These are phyloP conservation scores for Chytridium lagenaria DNA, from an alignment of 371 early-diverging fungal genomes.

Conservation along the genomic window DNA sequence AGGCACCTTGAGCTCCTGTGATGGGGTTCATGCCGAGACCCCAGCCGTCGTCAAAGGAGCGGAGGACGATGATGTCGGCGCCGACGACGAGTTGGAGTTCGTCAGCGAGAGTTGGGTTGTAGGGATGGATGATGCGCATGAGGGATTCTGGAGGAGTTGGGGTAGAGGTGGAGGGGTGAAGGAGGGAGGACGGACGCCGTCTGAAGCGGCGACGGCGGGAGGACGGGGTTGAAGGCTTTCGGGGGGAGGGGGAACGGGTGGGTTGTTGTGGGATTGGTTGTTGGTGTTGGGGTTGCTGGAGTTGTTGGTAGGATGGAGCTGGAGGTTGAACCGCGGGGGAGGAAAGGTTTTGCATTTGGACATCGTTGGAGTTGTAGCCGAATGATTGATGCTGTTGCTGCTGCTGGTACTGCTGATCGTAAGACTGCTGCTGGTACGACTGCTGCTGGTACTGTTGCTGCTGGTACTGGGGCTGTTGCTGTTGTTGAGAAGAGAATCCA, in stretches of 20 bases:
- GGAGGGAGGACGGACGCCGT: background rate
- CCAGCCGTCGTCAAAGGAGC: slow-evolving; percentile 59
- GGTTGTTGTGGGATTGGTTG: slow-evolving; percentile 9
- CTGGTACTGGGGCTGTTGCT: background rate
- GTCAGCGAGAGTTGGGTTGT: slow-evolving; percentile 47
- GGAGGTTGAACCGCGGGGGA: background rate
- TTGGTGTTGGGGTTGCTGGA: too few species aligned
- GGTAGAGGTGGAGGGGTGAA: background rate
- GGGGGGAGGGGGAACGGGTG: background rate
- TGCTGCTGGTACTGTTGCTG: slow-evolving; percentile 15
- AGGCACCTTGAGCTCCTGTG: slow-evolving; percentile 52
- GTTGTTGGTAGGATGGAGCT: background rate
- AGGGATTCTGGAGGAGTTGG: slow-evolving; percentile 17
- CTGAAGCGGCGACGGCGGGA: too few species aligned
- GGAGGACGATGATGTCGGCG: slow-evolving; percentile 42
- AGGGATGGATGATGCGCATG: slow-evolving; percentile 48
- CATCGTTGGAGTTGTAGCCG: background rate
- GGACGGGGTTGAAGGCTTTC: background rate
- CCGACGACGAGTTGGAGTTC: slow-evolving; percentile 50
- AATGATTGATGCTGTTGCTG: slow-evolving; percentile 10
- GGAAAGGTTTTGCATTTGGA: background rate
- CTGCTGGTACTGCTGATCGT: slow-evolving; percentile 3
- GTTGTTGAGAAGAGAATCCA: slow-evolving; percentile 3
- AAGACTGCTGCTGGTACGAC: slow-evolving; percentile 21
- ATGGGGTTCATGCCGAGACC: slow-evolving; percentile 49